Conservation (phyloP, 371 early-diverging fungal species). For the Mortierella sp. region DNA sequence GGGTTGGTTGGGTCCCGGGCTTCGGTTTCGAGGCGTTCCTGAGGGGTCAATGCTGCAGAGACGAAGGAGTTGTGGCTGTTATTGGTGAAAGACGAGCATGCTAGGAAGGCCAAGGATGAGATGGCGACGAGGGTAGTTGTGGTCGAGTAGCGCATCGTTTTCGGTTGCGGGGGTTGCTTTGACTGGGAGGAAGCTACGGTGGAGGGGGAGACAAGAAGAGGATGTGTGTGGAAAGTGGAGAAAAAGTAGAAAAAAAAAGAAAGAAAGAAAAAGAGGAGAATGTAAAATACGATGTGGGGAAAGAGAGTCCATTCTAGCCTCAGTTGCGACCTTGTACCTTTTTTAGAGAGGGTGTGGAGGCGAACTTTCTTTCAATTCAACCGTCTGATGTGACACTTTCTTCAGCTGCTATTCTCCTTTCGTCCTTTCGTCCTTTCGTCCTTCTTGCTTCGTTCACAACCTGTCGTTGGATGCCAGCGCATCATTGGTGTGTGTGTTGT, state of each 20-base stretch:
- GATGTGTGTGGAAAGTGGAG: not conserved
- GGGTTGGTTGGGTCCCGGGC: slow-evolving; percentile 36
- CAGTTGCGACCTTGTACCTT: not conserved
- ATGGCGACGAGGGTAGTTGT: slow-evolving; percentile 20
- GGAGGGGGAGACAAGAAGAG: not conserved
- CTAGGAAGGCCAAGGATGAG: slow-evolving; percentile 25
- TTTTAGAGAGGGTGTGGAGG: not conserved
- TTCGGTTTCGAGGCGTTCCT: slow-evolving; percentile 37
- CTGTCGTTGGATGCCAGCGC: slow-evolving; percentile 43
- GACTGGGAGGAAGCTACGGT: not conserved
- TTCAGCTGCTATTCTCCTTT: not conserved
- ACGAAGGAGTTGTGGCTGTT: not conserved
- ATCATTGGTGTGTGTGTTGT: not conserved
- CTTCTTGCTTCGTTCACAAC: not conserved
- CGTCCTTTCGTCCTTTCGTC: not conserved
- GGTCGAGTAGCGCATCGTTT: slow-evolving; percentile 26
- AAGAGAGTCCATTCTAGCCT: not conserved
- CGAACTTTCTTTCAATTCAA: not conserved
- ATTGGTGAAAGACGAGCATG: slow-evolving; percentile 18
- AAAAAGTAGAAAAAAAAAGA: not conserved
- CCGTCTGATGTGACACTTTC: slow-evolving; percentile 5
- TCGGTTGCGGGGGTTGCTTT: not conserved
- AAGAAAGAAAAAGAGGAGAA: not conserved
- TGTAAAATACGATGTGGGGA: slow-evolving; percentile 7
- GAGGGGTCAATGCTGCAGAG: slow-evolving; percentile 37